Percentiles rank a stretch among this genome's conserved stretches.
Evolutionary conservation across 2,329 filamentous ascomycete genomes (phyloP).

Genomic region (Phialophora chinensis): DNA sequence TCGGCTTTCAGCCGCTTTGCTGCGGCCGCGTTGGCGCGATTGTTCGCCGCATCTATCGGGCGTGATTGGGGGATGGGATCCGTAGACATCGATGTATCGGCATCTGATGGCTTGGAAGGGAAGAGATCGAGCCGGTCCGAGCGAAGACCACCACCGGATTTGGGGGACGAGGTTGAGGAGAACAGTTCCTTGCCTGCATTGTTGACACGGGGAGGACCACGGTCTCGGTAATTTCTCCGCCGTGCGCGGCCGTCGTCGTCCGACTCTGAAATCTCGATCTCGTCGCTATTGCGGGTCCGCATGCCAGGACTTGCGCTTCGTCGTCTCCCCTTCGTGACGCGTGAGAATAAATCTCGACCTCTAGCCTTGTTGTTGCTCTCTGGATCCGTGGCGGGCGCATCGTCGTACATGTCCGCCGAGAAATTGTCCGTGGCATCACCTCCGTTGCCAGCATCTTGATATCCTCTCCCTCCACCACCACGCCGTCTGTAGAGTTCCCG

Average conservation of each 20-base stretch:
- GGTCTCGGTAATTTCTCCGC: constrained; percentile 51
- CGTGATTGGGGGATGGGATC: constrained; percentile 52
- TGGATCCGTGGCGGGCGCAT: constrained; percentile 55
- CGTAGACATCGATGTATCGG: constrained; percentile 30
- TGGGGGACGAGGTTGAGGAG: constrained; percentile 49
- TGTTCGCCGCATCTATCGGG: constrained; percentile 30
- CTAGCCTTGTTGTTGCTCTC: constrained; percentile 40
- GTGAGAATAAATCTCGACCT: constrained; percentile 49
- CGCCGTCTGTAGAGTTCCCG: constrained; percentile 56
- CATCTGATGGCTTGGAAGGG: constrained; percentile 47
- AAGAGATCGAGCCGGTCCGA: constrained; percentile 49
- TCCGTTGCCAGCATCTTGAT: constrained; percentile 56
- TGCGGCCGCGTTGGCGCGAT: constrained; percentile 38
- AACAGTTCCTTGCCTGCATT: constrained; percentile 66
- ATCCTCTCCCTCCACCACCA: constrained; percentile 6
- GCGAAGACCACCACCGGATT: constrained; percentile 44
- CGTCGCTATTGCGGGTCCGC: constrained; percentile 51
- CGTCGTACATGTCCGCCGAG: constrained; percentile 82
- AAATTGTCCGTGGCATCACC: constrained; percentile 54
- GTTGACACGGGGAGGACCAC: constrained; percentile 48
- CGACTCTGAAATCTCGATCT: constrained; percentile 50
- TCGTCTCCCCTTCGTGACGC: constrained; percentile 51
- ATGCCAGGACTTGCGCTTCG: constrained; percentile 66
- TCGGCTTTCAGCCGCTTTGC: constrained; percentile 58
- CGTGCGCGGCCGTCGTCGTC: constrained; percentile 42